Conservation (phyloP, 169 alveolate species). For the Plasmodium adleri region DNA sequence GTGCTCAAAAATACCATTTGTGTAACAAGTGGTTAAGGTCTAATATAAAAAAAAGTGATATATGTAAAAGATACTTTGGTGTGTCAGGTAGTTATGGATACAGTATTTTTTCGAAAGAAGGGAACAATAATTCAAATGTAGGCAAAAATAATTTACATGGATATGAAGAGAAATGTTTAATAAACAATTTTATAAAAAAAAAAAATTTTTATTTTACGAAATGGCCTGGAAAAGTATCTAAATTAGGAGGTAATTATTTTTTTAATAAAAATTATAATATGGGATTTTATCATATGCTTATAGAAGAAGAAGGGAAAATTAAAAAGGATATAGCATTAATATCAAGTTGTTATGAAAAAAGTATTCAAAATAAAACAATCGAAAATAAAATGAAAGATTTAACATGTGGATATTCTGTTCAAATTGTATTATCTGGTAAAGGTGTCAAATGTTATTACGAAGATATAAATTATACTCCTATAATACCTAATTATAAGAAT, state of each 20-base stretch:
- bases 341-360: constrained; percentile 79
- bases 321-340: constrained; percentile 81
- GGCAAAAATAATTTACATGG: constrained; percentile 73
- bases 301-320: constrained; percentile 72
- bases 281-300: constrained; percentile 77
- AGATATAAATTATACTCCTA: constrained; percentile 64
- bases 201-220: constrained; percentile 81
- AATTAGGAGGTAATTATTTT: constrained; percentile 81
- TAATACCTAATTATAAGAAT: constrained; percentile 25
- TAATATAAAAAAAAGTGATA: neutral
- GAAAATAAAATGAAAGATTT: constrained; percentile 82
- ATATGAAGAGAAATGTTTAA: constrained; percentile 45
- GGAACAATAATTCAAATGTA: constrained; percentile 67
- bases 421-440: constrained; percentile 89
- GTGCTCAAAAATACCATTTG: neutral
- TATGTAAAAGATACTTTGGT: constrained; percentile 55
- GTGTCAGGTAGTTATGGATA: constrained; percentile 76
- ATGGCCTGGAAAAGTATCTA: constrained; percentile 86
- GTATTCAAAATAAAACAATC: constrained; percentile 78
- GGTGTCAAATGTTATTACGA: constrained; percentile 92
- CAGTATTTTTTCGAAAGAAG: constrained; percentile 74
- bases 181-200: constrained; percentile 73
- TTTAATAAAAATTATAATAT: constrained; percentile 77
- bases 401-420: constrained; percentile 90
- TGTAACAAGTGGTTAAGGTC: constrained; percentile 21